Percentiles rank a stretch among this genome's conserved stretches.
phyloP scores from a whole-genome alignment of 2,329 filamentous ascomycete genomes.

The Verticillium dahliae region DNA sequence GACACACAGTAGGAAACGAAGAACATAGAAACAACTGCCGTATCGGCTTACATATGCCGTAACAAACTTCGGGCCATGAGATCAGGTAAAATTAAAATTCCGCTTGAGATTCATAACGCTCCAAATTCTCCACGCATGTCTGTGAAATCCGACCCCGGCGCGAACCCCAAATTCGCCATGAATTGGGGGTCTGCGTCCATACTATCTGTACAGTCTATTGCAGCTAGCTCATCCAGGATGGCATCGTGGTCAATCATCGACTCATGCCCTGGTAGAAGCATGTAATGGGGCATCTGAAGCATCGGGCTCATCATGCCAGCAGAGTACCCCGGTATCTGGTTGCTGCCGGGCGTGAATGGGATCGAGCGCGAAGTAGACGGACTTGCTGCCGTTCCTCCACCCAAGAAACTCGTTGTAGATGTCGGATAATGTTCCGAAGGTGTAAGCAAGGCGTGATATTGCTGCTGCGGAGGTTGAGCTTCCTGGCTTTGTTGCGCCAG shows the following conservation, averaged over 20 bases:
- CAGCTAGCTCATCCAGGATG: constrained; percentile 44
- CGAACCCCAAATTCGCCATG: constrained; percentile 61
- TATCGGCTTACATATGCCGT: not conserved
- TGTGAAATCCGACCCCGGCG: constrained; percentile 52
- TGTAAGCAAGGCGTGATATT: not conserved
- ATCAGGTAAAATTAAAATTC: not conserved
- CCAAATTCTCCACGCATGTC: constrained; percentile 40
- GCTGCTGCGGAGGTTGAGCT: not conserved
- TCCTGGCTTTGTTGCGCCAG: not conserved
- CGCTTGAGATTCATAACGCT: constrained; percentile 8
- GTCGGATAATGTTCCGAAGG: not conserved
- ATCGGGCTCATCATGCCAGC: constrained; percentile 1
- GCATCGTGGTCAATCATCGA: constrained; percentile 38
- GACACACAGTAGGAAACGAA: not conserved
- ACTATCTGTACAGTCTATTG: constrained; percentile 40
- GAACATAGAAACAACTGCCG: not conserved
- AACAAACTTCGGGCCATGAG: not conserved
- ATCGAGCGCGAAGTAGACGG: constrained; percentile 10
- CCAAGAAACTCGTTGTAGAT: not conserved
- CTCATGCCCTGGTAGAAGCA: not conserved
- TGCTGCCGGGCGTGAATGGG: constrained; percentile 10
- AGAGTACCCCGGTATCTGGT: not conserved
- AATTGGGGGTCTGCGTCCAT: constrained; percentile 54
- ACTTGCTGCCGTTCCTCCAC: constrained; percentile 4
- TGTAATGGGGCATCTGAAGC: not conserved